Evolutionary conservation across 179 eudicot species (phyloP), one percentile per base, ranked within the genome.

Genomic region (Camellia oleifera): DNA sequence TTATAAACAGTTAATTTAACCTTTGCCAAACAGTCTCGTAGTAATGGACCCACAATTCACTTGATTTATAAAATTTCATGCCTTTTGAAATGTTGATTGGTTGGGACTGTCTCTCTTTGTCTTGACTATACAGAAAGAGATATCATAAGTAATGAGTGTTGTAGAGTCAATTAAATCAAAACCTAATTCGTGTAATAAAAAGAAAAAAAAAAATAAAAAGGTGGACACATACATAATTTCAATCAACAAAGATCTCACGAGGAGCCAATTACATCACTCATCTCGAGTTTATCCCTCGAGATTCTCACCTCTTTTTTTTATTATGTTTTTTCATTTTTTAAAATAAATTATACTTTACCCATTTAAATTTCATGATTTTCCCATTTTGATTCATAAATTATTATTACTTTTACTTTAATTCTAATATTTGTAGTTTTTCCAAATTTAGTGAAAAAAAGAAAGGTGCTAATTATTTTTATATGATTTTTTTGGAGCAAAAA

Each of bases 191-290:
- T 0, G 2, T 32, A 58, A 17, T 11, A 32, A 32, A 32, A 48
- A 12, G 7, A 23, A 76, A 52, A 69, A 58, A 70, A 4, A 0
- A 12, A n/a, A 44, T 3, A 58, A 17, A 42, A 8, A 14, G 57
- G 42, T 7, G 2, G 7, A 17, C 13, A 26, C 20, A 17, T 15
- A 32, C 40, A 70, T 77, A 60, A 42, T 75, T 81, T 77, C 73
- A 72, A 48, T 60, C 80, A 70, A 82, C 40, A 77, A 82, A 82
- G 77, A 82, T 77, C 72, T 18, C 71, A 72, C 60, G 71, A 63
- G 73, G 77, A 76, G 57, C 79, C 69, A 76, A 32, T 67, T 78
- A 17, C 68, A 17, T 67, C 84, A 46, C 76, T 45, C 26, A 74
- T 82, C 76, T 68, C 82, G 63, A 78, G 74, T 42, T 74, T 13